Percentiles rank a stretch among this genome's conserved stretches.
phyloP scores from a whole-genome alignment of 192 early-diverging fungal genomes.

The Lobosporangium transversale region DNA sequence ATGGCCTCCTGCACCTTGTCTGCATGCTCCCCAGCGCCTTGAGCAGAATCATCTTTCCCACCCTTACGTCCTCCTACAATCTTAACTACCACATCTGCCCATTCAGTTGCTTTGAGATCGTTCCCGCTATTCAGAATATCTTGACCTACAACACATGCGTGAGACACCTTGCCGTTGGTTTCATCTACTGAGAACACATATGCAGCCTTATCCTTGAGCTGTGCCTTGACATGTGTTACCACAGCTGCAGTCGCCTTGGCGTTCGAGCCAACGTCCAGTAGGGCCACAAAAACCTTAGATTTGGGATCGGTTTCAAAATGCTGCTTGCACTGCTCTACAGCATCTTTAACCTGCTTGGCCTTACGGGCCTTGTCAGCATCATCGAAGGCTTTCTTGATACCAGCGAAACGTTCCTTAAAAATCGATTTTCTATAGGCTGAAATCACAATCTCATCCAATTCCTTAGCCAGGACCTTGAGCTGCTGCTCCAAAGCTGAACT shows the following conservation, averaged over 20 bases:
- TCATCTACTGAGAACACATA: constrained; percentile 84
- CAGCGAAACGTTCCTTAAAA: constrained; percentile 76
- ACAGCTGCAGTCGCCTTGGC: constrained; percentile 86
- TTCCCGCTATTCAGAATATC: constrained; percentile 64
- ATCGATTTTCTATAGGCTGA: constrained; percentile 82
- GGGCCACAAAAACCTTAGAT: constrained; percentile 68
- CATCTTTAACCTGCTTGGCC: constrained; percentile 84
- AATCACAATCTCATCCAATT: constrained; percentile 81
- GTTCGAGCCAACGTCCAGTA: constrained; percentile 83
- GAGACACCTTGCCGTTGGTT: constrained; percentile 73
- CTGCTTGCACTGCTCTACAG: constrained; percentile 42
- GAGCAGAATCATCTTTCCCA: constrained; percentile 94
- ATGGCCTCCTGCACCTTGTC: constrained; percentile 79
- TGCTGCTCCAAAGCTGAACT: constrained; percentile 75
- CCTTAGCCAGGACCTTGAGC: constrained; percentile 82
- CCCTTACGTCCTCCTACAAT: constrained; percentile 93
- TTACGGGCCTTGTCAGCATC: constrained; percentile 92
- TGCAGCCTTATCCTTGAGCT: constrained; percentile 84
- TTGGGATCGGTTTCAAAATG: constrained; percentile 44
- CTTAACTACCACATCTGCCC: constrained; percentile 87
- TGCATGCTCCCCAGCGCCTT: constrained; percentile 83
- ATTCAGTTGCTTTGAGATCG: constrained; percentile 91
- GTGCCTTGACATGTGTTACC: constrained; percentile 79
- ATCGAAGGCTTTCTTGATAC: constrained; percentile 83
- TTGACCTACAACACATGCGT: constrained; percentile 88